Base-by-base conservation (phyloP, 1,139 yeast species). In the Candida anutae region DNA sequence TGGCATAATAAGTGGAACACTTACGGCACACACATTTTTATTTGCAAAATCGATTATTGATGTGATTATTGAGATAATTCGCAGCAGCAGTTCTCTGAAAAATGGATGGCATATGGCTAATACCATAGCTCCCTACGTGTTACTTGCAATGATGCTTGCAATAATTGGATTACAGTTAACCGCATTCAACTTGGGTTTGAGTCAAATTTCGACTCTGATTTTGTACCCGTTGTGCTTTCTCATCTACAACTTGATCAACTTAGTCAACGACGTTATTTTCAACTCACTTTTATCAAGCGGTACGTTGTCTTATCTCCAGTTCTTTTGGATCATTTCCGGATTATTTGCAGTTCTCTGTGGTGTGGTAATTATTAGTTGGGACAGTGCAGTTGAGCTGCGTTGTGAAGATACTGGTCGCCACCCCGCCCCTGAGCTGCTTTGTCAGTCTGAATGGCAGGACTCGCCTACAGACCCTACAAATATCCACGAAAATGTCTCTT, bases 171-270 rank as follows among this genome's bases (percentile, higher is more conserved):
- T 74, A 11, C 95, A 87, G 49, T 62, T 87, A 28, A 76, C 73
- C 31, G 76, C 83, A 21, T 69, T 85, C 37, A 84, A 85, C 51
- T 62, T 74, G 40, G 95, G 94, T 0, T 62, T 87, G 32, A 69
- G 77, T 25, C 69, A 72, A 38, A 70, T 81, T 25, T 76, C 88
- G 29, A 84, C 95, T 0, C 76, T 90, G 6, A 70, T 84, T 10
- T 61, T 87, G 22, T 87, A 85, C 46, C 95, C 95, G 1, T 60
- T 87, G 37, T 83, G 88, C 29, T 87, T 87, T 50, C 79, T 93
- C 53, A 75, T 84, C 24, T 87, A 80, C 62, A 87, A 84, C 53
- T 57, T 83, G 31, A 63, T 74, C 37, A 80, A 83, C 40, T 77
- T 85, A 42, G 52, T 78, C 32, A 87, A 85, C 47, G 90, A 87